Base-by-base conservation (phyloP, 2,329 filamentous ascomycete genomes). In the Botrytis squamosa region DNA sequence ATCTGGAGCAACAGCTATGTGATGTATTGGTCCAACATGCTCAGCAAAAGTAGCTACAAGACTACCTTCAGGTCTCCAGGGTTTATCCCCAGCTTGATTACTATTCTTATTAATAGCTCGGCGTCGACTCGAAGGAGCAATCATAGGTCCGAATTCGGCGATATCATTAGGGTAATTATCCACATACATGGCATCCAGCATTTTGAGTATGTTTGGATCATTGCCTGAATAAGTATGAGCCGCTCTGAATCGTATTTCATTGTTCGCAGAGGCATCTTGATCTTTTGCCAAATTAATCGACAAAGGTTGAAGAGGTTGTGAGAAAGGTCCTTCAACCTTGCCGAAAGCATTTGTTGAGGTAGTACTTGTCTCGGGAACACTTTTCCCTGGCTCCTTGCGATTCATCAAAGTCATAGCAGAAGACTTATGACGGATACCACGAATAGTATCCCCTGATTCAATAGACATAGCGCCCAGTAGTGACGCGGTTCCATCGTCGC, bases 21-120 rank as follows among this genome's bases (percentile, higher is more conserved):
- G 90, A 79, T 92, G 97, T 76, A 98, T 89, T 12, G 93, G 89
- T 0, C 90, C 93, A 42, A 87, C 90, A 80, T 99, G 96, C 81
- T 99, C 96, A 1, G 93, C 90, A 80, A 98, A 94, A 1, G 93
- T 93, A 2, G 95, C 94, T 33, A 98, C 92, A 14, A 98, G 86
- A 70, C 90, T 91, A 2, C 96, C 95, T 72, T 91, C 89, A 0
- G 96, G 96, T 76, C 90, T 91, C 96, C 96, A 99, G 4, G 89
- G 87, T 72, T 89, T 89, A 49, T 91, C 81, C 9, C 69, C 42
- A 36, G 76, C 57, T 74, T 80, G 79, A 60, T 74, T 77, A 22
- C 73, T 77, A 73, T 79, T 79, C 63, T 78, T 81, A 70, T 85
- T 86, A 70, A 78, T 83, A 2, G 83, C 82, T 78, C 86, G 89